These are phyloP conservation scores for Tricharina praecox DNA, from an alignment of 495 filamentous ascomycete species.

Conservation along the genomic window DNA sequence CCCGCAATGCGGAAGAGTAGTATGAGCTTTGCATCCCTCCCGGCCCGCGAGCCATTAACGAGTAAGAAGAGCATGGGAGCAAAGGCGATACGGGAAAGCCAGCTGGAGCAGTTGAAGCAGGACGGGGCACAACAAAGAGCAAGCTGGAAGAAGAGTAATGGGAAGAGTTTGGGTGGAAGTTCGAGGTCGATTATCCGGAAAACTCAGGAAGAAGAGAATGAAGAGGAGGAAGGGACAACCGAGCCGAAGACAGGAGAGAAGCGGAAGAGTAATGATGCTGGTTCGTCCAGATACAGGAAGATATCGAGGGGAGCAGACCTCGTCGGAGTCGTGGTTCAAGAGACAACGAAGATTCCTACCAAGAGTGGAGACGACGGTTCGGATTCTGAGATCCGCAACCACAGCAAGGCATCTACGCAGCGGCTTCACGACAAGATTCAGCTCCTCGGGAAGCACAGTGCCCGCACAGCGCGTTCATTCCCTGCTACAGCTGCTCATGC, in stretches of 20 bases:
- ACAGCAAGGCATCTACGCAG: conserved; percentile 84
- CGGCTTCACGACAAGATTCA: conserved; percentile 81
- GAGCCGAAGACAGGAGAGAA: conserved; percentile 5
- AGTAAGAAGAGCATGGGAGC: conserved; percentile 57
- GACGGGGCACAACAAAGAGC: conserved; percentile 29
- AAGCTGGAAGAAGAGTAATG: conserved; percentile 28
- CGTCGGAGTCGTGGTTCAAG: background rate
- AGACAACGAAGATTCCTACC: background rate
- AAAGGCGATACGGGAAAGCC: conserved; percentile 24
- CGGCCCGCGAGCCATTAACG: conserved; percentile 71
- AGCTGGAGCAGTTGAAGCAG: conserved; percentile 45
- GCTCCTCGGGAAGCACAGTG: conserved; percentile 58
- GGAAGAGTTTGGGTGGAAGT: conserved; percentile 30
- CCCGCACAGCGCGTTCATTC: conserved; percentile 19
- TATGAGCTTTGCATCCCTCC: conserved; percentile 77
- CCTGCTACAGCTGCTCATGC: conserved; percentile 11
- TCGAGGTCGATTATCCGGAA: conserved; percentile 30
- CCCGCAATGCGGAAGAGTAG: conserved; percentile 76
- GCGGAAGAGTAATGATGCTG: conserved; percentile 3
- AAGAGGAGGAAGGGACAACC: conserved; percentile 16
- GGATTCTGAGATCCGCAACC: conserved; percentile 28
- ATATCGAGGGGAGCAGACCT: conserved; percentile 1
- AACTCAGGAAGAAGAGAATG: conserved; percentile 41
- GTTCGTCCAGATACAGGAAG: conserved; percentile 3
- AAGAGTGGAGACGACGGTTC: conserved; percentile 14